phyloP scores from a whole-genome alignment of 73 alveolate species.

The Diophrys sp. region DNA sequence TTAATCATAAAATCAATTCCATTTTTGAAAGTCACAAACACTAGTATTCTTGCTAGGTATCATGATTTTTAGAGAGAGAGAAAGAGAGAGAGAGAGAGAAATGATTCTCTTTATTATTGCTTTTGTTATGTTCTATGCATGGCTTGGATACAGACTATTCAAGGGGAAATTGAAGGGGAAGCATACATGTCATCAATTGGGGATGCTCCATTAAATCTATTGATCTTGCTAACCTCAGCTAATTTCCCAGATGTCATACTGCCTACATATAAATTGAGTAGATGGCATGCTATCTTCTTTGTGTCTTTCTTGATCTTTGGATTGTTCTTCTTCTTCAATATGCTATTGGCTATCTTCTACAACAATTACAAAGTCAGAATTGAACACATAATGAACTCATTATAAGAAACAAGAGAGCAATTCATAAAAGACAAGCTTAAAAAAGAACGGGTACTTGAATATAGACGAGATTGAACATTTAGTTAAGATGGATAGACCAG shows the following conservation, averaged over 20 bases:
- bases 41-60: no score
- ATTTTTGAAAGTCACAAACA: no score
- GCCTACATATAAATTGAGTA: slow-evolving; percentile 39
- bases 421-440: slow-evolving; percentile 29
- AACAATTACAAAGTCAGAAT: slow-evolving; percentile 39
- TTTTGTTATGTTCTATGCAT: slow-evolving; percentile 9
- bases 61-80: no score
- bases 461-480: slow-evolving; percentile 26
- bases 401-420: slow-evolving; percentile 25
- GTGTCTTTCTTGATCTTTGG: slow-evolving; percentile 39
- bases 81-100: no score
- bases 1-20: no score
- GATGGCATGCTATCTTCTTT: slow-evolving; percentile 32
- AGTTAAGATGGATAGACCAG: slow-evolving; percentile 13
- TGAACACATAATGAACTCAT: slow-evolving; percentile 14
- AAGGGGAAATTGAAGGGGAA: slow-evolving; percentile 42
- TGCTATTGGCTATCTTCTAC: slow-evolving; percentile 49
- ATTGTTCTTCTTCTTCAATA: slow-evolving; percentile 38
- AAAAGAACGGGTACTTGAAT: slow-evolving; percentile 30
- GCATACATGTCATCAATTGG: slow-evolving; percentile 33
- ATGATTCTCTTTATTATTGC: no score
- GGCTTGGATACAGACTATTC: slow-evolving; percentile 2
- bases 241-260: slow-evolving; percentile 65
- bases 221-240: slow-evolving; percentile 54
- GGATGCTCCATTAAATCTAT: slow-evolving; percentile 33